phyloP scores from a whole-genome alignment of 2,329 filamentous ascomycete species.

The Aspergillus sp. region DNA sequence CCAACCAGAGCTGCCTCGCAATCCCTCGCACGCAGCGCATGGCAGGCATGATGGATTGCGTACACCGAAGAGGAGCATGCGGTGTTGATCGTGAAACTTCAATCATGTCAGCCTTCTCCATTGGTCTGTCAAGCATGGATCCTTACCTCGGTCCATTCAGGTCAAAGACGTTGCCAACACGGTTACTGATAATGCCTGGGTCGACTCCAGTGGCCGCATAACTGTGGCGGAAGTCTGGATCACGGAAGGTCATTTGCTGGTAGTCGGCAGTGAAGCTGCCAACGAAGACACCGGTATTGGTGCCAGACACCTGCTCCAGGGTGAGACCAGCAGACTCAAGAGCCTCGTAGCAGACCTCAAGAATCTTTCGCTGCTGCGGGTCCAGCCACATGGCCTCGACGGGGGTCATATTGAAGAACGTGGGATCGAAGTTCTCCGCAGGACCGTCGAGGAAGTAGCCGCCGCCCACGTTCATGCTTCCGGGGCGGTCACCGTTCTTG shows the following conservation, averaged over 20 bases:
- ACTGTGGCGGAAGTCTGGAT: conserved; percentile 11
- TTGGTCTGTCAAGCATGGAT: too few relatives aligned
- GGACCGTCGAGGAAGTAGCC: conserved; percentile 13
- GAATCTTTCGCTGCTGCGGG: conserved; percentile 25
- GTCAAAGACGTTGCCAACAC: conserved; percentile 37
- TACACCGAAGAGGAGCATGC: conserved; percentile 41
- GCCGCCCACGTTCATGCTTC: conserved; percentile 10
- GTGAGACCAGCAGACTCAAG: conserved; percentile 23
- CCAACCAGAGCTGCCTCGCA: conserved; percentile 20
- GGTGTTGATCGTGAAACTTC: conserved; percentile 26
- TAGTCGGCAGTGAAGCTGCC: conserved; percentile 18
- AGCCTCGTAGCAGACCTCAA: conserved; percentile 25
- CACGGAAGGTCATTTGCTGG: conserved; percentile 13
- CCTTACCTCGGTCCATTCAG: conserved; percentile 37
- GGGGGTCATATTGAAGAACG: conserved; percentile 21
- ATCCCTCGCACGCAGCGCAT: conserved; percentile 20
- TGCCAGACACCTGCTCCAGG: conserved; percentile 15
- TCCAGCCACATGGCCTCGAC: conserved; percentile 23
- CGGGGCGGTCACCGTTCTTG: conserved; percentile 11
- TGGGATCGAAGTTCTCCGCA: conserved; percentile 19
- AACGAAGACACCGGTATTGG: conserved; percentile 16
- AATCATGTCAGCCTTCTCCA: too few relatives aligned
- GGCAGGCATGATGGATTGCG: conserved; percentile 40
- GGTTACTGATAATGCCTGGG: conserved; percentile 17
- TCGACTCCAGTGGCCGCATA: conserved; percentile 16